phyloP scores from a whole-genome alignment of 1,284 basidiomycete genomes.

The Xerocomus amazonicus region DNA sequence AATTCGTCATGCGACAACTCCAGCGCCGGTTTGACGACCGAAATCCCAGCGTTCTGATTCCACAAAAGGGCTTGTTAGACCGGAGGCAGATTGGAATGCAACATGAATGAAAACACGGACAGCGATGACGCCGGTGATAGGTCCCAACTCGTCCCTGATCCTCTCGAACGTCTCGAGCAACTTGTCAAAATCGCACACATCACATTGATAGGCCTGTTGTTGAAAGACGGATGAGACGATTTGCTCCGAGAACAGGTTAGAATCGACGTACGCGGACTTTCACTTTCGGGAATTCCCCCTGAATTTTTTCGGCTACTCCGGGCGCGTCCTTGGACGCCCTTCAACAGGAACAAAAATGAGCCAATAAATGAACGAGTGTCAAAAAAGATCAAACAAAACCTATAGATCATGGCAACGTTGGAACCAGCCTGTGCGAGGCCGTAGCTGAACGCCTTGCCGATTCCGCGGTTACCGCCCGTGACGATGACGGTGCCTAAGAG shows the following conservation, averaged over 20 bases:
- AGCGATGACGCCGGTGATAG: slow-evolving; percentile 39
- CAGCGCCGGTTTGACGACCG: background rate
- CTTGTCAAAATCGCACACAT: slow-evolving; percentile 37
- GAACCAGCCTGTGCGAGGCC: slow-evolving; percentile 42
- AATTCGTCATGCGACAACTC: slow-evolving; percentile 39
- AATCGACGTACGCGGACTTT: slow-evolving; percentile 28
- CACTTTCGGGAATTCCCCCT: slow-evolving; percentile 16
- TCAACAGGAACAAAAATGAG: accelerated
- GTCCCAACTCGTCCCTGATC: slow-evolving; percentile 37
- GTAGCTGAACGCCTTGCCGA: slow-evolving; percentile 44
- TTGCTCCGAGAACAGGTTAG: accelerated
- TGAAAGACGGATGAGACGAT: background rate
- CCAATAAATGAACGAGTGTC: too few relatives aligned
- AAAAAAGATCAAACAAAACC: slow-evolving; percentile 9
- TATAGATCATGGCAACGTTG: slow-evolving; percentile 45
- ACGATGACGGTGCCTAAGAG: slow-evolving; percentile 28
- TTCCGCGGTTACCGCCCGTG: slow-evolving; percentile 45
- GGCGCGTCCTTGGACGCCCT: slow-evolving; percentile 38
- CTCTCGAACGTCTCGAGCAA: slow-evolving; percentile 35
- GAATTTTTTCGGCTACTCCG: slow-evolving; percentile 35
- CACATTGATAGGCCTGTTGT: slow-evolving; percentile 42
- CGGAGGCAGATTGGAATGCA: background rate
- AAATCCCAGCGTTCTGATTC: background rate
- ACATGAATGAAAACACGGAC: slow-evolving; percentile 21
- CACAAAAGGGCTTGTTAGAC: background rate